Base-by-base conservation (phyloP, 2,329 filamentous ascomycete genomes). In the Beauveria medogensis region DNA sequence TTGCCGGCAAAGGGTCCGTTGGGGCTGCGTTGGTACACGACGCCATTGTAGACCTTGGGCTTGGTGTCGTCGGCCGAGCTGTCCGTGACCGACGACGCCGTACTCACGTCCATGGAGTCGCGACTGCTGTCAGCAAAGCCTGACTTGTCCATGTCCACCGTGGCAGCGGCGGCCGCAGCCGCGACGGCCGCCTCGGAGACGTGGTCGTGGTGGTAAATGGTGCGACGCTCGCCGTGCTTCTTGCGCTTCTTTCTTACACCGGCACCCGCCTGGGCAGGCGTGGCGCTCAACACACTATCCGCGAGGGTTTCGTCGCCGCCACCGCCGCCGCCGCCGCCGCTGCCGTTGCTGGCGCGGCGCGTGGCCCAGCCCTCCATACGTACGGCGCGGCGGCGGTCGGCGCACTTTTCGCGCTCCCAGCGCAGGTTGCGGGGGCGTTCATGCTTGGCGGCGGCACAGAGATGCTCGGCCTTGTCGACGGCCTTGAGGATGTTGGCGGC, bases 21-120 rank as follows among this genome's bases (percentile, higher is more conserved):
- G 34, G 77, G 70, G 71, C 84, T 86, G 57, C 83, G 79, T 70
- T 85, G 82, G 64, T 87, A 88, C 68, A 83, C 85, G 67, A 86
- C 72, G 22, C 83, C 84, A 30, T 77, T 77, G 65, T 83, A 79
- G 24, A 83, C 80, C 71, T 83, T 87, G 24, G 55, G 55, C 20
- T 58, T 58, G 59, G 80, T 78, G 28, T 84, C 80, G n/a, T 84
- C 77, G 10, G 73, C 46, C 46, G 56, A 59, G 56, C 56, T 59
- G 40, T 59, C 56, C 48, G 56, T 59, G 24, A 59, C 26, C n/a
- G 56, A 52, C 10, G 56, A 59, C 20, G 56, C 10, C 9, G 48
- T 59, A 40, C 56, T 59, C 37, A 26, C n/a, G 12, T 59, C 56
- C 24, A 37, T n/a, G 30, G 56, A 59, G 14, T 59, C 56, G n/a